These are phyloP conservation scores for Phytophthora lateralis DNA, from an alignment of 352 stramenopile genomes.

Conservation along the genomic window DNA sequence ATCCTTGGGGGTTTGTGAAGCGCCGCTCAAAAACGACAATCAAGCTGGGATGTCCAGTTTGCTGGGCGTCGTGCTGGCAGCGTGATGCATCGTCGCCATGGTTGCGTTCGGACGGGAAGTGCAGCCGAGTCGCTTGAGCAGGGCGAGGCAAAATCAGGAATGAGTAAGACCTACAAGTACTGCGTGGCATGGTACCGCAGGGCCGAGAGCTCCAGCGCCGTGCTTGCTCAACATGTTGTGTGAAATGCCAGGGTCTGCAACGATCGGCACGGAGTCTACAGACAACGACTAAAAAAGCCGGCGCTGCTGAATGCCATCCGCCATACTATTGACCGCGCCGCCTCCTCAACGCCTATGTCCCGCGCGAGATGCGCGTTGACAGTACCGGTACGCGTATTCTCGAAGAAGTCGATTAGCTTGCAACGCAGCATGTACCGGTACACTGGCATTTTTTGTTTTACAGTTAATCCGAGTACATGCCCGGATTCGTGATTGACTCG, in stretches of 20 bases:
- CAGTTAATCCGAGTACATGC: constrained; percentile 18
- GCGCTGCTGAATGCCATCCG: too few species aligned
- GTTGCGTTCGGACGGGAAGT: constrained; percentile 4
- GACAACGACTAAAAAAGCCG: too few species aligned
- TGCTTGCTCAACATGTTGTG: constrained; percentile 20
- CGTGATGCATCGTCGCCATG: constrained; percentile 31
- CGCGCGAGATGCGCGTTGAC: too few species aligned
- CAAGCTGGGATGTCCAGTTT: constrained; percentile 39
- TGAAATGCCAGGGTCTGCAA: constrained; percentile 1
- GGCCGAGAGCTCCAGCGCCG: background rate
- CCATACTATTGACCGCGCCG: too few species aligned
- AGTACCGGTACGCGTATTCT: background rate
- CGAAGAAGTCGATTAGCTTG: background rate
- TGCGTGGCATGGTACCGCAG: background rate
- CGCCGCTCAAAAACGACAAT: constrained; percentile 47
- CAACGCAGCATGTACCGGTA: background rate
- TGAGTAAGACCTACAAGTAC: constrained; percentile 9
- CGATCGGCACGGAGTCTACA: constrained; percentile 9
- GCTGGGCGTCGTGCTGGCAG: constrained; percentile 25
- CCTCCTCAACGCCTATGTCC: too few species aligned
- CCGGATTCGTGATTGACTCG: background rate
- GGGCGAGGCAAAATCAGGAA: constrained; percentile 25
- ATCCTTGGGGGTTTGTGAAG: constrained; percentile 26
- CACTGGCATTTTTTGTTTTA: too few species aligned
- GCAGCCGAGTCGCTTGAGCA: constrained; percentile 13